Base-by-base conservation (phyloP, 352 stramenopile genomes). In the Phytopythium kandeliae region DNA sequence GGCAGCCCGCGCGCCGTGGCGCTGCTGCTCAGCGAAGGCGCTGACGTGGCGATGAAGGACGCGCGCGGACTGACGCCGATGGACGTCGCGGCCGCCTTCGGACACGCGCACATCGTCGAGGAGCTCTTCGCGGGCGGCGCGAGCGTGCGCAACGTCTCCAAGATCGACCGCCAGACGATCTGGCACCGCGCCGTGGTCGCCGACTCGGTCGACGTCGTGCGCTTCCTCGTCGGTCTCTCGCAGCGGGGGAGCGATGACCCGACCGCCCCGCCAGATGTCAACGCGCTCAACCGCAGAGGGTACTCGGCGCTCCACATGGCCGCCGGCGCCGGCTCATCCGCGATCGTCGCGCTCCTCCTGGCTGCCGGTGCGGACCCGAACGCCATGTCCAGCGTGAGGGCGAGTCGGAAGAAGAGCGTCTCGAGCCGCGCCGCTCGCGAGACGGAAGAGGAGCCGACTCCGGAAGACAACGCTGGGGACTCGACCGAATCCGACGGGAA, bases 41-140 rank as follows among this genome's bases (percentile, higher is more conserved):
- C 46, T 7, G 46, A 52, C 17, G 13, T 31, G 11, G 17, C 28
- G 9, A 52, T 52, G 31, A 42, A 43, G 6, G 46, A 52, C 22
- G 31, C 34, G 17, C 11, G 35, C 1, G 46, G 46, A 5, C 13
- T 52, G 19, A 43, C 46, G 16, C 19, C 46, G 0, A 52, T 52
- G n/a, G 33, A 34, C 21, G 35, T 41, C n/a, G 46, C 46, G 21
- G 46, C 21, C 7, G 34, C 21, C 3, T 22, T 19, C 1, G 46
- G 46, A 19, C 19, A 52, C 46, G 19, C 67, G 7, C 59, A 67
- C 19, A 74, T 74, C 25, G 59, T 93, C 17, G 45, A 63, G 11
- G 77, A 73, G 43, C 58, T 93, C 21, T 80, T 89, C 48, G 28
- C 62, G 5, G 57, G 64, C 13, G 63, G 56, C 5, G 57, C 70